These are phyloP conservation scores for Podila verticillata DNA, from an alignment of 192 early-diverging fungal genomes.

Conservation along the genomic window DNA sequence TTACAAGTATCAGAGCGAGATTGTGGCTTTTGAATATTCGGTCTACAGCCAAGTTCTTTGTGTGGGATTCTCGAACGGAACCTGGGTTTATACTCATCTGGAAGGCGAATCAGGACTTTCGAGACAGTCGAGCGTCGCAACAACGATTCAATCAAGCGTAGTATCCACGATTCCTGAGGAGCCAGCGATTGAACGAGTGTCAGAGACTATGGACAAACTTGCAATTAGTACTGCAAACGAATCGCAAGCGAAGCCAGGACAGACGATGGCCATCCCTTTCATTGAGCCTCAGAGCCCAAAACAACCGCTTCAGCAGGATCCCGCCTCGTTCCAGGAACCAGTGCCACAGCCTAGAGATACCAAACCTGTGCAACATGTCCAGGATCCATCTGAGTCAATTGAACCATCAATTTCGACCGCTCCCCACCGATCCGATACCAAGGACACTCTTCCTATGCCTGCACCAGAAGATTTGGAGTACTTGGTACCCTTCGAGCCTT, in stretches of 20 bases:
- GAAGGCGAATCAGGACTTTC: not conserved
- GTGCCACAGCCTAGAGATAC: not conserved
- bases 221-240: not conserved
- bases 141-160: slow-evolving; percentile 9
- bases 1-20: slow-evolving; percentile 21
- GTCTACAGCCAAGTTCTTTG: slow-evolving; percentile 22
- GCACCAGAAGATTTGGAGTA: slow-evolving; percentile 11
- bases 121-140: slow-evolving; percentile 1
- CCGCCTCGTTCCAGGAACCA: slow-evolving; percentile 1
- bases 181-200: not conserved
- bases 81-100: slow-evolving; percentile 32
- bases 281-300: slow-evolving; percentile 1
- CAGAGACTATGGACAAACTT: not conserved
- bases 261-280: not conserved
- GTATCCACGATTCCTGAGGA: not conserved
- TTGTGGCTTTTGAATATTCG: slow-evolving; percentile 47
- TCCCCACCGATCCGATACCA: not conserved
- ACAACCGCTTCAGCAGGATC: slow-evolving; percentile 4
- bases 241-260: not conserved
- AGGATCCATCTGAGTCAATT: not conserved
- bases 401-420: not conserved
- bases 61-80: slow-evolving; percentile 52
- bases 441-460: slow-evolving; percentile 6
- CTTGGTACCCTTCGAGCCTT: slow-evolving; percentile 1
- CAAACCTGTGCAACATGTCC: not conserved